phyloP scores from a whole-genome alignment of 176 grass and related monocot species.

The Alloteropsis semialata region DNA sequence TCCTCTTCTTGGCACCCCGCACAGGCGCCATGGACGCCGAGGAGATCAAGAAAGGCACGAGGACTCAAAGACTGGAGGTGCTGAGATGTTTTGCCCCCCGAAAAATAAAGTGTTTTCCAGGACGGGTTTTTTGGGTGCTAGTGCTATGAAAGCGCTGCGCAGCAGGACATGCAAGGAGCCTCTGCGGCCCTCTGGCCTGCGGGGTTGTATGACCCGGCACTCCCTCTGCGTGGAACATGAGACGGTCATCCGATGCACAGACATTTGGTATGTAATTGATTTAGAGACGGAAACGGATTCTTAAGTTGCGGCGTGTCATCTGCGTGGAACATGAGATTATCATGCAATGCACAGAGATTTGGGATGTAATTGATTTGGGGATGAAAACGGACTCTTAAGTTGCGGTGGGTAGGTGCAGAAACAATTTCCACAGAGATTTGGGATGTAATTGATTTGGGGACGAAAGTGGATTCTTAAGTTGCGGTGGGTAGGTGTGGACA shows the following conservation, averaged over 20 bases:
- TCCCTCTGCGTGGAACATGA: neutral
- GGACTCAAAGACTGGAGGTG: constrained; percentile 22
- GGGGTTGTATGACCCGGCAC: neutral
- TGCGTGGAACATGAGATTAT: neutral
- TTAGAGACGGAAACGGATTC: no score
- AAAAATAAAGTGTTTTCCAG: constrained; percentile 16
- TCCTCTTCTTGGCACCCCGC: constrained; percentile 52
- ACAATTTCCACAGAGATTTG: neutral
- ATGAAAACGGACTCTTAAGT: no score
- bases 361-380: neutral
- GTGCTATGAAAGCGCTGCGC: neutral
- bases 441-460: no score
- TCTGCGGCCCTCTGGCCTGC: neutral
- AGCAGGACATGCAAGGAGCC: constrained; percentile 14
- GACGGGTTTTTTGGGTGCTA: neutral
- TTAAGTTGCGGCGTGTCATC: neutral
- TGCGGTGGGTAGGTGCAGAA: no score
- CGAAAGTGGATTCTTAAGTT: no score
- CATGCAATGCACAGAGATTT: neutral
- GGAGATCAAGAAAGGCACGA: constrained; percentile 30
- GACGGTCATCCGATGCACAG: neutral
- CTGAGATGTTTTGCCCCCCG: constrained; percentile 10
- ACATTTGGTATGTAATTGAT: neutral
- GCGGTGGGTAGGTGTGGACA: no score
- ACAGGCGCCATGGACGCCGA: constrained; percentile 45